A percentile compares a stretch with the other conserved stretches of the same genome.
Evolutionary conservation across 495 filamentous ascomycete genomes (phyloP).

Genomic region (Collariella sp.): DNA sequence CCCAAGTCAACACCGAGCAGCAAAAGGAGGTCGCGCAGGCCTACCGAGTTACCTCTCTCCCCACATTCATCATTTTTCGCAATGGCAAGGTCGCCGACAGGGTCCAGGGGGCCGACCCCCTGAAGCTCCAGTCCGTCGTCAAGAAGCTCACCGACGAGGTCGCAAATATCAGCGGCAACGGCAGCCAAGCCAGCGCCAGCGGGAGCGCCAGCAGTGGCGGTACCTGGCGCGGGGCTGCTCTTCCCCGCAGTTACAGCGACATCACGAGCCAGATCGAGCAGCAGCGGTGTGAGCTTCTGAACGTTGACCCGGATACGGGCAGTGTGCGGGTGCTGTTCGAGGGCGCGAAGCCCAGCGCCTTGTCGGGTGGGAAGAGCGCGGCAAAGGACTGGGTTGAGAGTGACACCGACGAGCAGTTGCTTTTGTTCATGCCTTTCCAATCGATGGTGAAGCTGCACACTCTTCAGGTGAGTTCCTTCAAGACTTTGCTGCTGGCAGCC

Average conservation of each 20-base stretch:
- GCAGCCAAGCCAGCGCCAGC: conserved; percentile 39
- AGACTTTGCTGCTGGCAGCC: not conserved
- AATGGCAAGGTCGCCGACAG: conserved; percentile 54
- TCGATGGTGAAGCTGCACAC: conserved; percentile 85
- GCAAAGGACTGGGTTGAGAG: conserved; percentile 89
- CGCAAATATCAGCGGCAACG: conserved; percentile 40
- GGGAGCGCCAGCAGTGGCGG: conserved; percentile 35
- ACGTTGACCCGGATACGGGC: conserved; percentile 64
- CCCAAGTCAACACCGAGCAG: conserved; percentile 74
- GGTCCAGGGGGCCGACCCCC: conserved; percentile 63
- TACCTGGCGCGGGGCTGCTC: conserved; percentile 61
- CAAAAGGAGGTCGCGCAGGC: conserved; percentile 63
- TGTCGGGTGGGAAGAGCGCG: conserved; percentile 54
- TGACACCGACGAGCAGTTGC: conserved; percentile 96
- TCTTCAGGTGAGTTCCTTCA: conserved; percentile 43
- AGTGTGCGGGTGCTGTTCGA: conserved; percentile 66
- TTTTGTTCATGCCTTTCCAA: conserved; percentile 89
- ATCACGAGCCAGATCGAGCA: conserved; percentile 73
- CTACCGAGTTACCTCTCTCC: conserved; percentile 65
- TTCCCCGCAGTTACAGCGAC: conserved; percentile 75
- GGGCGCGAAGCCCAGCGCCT: conserved; percentile 51
- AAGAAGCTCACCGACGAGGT: conserved; percentile 66
- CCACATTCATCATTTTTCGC: conserved; percentile 89
- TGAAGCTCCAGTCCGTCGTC: conserved; percentile 58
- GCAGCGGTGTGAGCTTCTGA: conserved; percentile 77